phyloP scores from a whole-genome alignment of 257 asterid genomes.

The Ilex aquifolium region DNA sequence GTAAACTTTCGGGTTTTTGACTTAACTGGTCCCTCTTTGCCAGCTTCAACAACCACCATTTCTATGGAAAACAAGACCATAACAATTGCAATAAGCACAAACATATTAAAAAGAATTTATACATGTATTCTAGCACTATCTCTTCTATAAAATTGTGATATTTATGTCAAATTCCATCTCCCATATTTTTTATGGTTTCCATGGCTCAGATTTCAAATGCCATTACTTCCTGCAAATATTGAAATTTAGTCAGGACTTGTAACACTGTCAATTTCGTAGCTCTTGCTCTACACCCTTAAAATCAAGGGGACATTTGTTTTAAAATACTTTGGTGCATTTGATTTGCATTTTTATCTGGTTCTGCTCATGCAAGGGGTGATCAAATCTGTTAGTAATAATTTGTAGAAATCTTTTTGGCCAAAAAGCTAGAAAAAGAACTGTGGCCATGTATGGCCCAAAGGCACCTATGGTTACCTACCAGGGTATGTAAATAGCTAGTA shows the following conservation, averaged over 20 bases:
- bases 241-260: too few relatives aligned
- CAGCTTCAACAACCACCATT: not conserved
- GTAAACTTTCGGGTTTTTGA: conserved; percentile 12
- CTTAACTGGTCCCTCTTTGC: conserved; percentile 8
- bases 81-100: not conserved
- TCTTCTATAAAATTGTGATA: not conserved
- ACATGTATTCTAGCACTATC: not conserved
- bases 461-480: not conserved
- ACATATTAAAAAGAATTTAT: not conserved
- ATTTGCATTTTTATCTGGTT: too few relatives aligned
- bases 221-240: too few relatives aligned
- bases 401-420: not conserved
- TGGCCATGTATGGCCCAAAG: not conserved
- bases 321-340: too few relatives aligned
- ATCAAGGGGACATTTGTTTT: too few relatives aligned
- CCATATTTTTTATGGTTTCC: too few relatives aligned
- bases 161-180: too few relatives aligned
- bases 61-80: not conserved
- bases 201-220: too few relatives aligned
- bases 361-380: too few relatives aligned
- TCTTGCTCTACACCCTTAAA: too few relatives aligned
- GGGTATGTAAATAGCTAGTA: not conserved
- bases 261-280: too few relatives aligned
- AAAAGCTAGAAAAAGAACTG: not conserved
- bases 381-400: not conserved